phyloP scores from a whole-genome alignment of 2,329 filamentous ascomycete genomes.

The Microsporum canis region DNA sequence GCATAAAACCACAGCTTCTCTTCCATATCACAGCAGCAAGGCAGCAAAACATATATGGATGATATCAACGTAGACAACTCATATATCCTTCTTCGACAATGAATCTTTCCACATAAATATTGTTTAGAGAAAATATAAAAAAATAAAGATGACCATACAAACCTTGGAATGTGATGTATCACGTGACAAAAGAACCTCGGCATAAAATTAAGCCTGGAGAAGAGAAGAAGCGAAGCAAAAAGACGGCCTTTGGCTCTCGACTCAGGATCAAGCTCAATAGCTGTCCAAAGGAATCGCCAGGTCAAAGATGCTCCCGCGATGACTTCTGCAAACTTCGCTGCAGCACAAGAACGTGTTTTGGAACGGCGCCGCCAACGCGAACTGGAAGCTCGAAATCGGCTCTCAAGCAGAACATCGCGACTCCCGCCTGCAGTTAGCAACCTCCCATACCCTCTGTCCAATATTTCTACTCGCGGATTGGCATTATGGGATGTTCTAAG shows the following conservation, averaged over 20 bases:
- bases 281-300: background rate
- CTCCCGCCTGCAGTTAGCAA: conserved; percentile 44
- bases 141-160: no score
- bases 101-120: no score
- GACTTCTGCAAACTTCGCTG: conserved; percentile 62
- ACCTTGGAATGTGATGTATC: background rate
- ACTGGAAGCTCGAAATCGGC: conserved; percentile 48
- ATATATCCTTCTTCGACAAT: no score
- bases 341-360: conserved; percentile 76
- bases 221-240: background rate
- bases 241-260: background rate
- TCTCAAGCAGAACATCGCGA: conserved; percentile 38
- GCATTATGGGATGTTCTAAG: conserved; percentile 58
- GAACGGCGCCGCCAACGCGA: conserved; percentile 69
- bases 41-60: background rate
- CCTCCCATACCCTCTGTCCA: conserved; percentile 53
- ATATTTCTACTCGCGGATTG: conserved; percentile 36
- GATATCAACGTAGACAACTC: background rate
- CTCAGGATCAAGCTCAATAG: background rate
- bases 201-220: background rate
- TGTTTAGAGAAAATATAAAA: no score
- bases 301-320: conserved; percentile 35
- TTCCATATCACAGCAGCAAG: background rate
- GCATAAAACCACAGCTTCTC: background rate
- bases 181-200: background rate